Conservation (phyloP, 2,329 filamentous ascomycete species). For the Ceratocystis lukuohia region DNA sequence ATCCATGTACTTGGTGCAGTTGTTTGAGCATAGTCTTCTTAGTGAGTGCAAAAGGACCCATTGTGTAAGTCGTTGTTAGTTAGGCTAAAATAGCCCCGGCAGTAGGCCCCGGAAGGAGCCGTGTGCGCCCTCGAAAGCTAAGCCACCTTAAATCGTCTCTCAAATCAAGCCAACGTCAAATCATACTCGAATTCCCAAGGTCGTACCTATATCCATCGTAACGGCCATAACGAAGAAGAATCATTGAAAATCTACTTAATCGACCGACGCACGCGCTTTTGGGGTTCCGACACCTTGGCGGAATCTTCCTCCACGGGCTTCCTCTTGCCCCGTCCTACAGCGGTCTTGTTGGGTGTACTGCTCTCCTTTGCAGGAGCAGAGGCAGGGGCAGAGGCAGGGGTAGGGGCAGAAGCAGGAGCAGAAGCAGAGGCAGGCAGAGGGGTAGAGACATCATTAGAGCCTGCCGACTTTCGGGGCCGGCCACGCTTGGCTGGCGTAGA, state of each 20-base stretch:
- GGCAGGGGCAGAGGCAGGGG: not conserved
- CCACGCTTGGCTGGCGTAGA: constrained; percentile 13
- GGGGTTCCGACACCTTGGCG: not conserved
- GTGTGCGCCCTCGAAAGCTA: too few relatives aligned
- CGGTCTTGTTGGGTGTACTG: constrained; percentile 2
- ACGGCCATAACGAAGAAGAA: not conserved
- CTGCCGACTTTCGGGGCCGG: constrained; percentile 14
- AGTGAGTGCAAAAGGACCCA: not conserved
- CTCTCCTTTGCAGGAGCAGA: not conserved
- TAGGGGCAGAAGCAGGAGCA: not conserved
- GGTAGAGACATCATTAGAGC: not conserved
- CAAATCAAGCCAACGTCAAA: too few relatives aligned
- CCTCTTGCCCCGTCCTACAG: constrained; percentile 12
- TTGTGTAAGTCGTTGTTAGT: not conserved
- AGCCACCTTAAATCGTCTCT: not conserved
- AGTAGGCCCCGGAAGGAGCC: too few relatives aligned
- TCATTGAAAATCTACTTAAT: constrained; percentile 7
- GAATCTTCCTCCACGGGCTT: constrained; percentile 10
- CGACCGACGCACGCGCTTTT: constrained; percentile 15
- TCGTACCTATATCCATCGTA: too few relatives aligned
- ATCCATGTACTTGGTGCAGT: not conserved
- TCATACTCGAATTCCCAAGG: too few relatives aligned
- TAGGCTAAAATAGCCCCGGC: too few relatives aligned
- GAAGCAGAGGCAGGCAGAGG: not conserved
- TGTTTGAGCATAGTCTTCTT: not conserved